Percentiles rank a stretch among this genome's conserved stretches.
phyloP scores from a whole-genome alignment of 1,284 basidiomycete species.

The Naganishia sp. region DNA sequence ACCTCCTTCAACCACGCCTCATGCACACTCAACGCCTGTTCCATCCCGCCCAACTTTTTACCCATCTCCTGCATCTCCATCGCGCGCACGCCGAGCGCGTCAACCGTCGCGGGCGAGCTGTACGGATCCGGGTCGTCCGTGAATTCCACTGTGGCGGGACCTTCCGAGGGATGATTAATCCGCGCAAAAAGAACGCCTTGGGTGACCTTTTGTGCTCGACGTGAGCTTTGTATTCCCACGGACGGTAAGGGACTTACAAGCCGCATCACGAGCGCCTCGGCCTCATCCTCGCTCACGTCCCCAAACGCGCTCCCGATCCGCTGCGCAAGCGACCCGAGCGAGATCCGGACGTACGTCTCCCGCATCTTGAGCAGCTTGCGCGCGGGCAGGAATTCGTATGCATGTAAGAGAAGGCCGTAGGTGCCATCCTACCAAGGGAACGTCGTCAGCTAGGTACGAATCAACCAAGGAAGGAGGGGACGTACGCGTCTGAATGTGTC shows the following conservation, averaged over 20 bases:
- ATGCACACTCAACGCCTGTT: conserved; percentile 21
- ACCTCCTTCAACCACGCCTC: conserved; percentile 32
- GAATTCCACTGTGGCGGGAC: conserved; percentile 16
- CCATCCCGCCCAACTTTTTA: not conserved
- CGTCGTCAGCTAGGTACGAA: not conserved
- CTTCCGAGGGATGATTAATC: not conserved
- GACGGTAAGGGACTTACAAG: too few species aligned
- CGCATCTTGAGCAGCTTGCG: conserved; percentile 23
- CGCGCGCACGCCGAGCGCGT: conserved; percentile 3
- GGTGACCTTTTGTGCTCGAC: conserved; percentile 21
- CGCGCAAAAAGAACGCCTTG: conserved; percentile 7
- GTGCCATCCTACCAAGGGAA: conserved; percentile 12
- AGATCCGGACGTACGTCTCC: conserved; percentile 25
- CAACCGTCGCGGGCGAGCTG: conserved; percentile 6
- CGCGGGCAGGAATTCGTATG: conserved; percentile 22
- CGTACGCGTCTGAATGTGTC: conserved; percentile 7
- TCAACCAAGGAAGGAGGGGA: not conserved
- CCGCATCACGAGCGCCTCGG: conserved; percentile 12
- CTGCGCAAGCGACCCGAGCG: conserved; percentile 3
- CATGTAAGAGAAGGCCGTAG: conserved; percentile 2
- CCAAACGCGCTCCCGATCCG: conserved; percentile 7
- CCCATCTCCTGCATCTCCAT: conserved; percentile 1
- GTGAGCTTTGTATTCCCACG: too few species aligned
- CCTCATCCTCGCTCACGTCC: conserved; percentile 11
- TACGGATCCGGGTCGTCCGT: conserved; percentile 27